Evolutionary conservation across 805 yeast genomes (phyloP).

Genomic region (Kuraishia capsulata): DNA sequence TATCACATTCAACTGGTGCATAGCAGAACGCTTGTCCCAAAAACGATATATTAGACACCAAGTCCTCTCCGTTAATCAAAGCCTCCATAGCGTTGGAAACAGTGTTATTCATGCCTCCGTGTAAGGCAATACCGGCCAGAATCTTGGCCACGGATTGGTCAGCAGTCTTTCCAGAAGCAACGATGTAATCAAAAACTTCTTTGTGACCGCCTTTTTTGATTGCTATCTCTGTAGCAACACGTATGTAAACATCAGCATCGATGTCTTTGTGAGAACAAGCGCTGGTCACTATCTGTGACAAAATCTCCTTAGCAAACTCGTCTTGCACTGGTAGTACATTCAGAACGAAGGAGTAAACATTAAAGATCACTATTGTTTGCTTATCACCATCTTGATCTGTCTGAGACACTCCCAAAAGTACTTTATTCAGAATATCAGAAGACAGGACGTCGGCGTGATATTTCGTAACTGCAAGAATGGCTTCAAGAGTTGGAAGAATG

Average conservation of each 20-base stretch:
- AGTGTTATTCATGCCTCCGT: neutral
- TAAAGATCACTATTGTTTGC: neutral
- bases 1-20: neutral
- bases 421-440: neutral
- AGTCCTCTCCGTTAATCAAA: neutral
- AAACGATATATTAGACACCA: neutral
- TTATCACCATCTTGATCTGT: neutral
- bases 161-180: neutral
- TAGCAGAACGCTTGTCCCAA: neutral
- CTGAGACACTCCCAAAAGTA: neutral
- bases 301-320: neutral
- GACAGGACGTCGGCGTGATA: neutral
- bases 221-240: neutral
- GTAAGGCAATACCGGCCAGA: slow-evolving; percentile 1
- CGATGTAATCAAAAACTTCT: neutral
- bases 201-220: neutral
- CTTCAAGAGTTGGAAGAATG: neutral
- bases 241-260: neutral
- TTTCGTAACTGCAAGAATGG: neutral
- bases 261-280: neutral
- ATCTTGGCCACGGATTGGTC: neutral
- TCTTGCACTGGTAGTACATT: neutral
- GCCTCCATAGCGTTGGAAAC: neutral
- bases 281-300: neutral
- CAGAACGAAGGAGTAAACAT: neutral